These are phyloP conservation scores for Pseudozyma flocculosa DNA, from an alignment of 1,284 basidiomycete genomes.

Conservation along the genomic window DNA sequence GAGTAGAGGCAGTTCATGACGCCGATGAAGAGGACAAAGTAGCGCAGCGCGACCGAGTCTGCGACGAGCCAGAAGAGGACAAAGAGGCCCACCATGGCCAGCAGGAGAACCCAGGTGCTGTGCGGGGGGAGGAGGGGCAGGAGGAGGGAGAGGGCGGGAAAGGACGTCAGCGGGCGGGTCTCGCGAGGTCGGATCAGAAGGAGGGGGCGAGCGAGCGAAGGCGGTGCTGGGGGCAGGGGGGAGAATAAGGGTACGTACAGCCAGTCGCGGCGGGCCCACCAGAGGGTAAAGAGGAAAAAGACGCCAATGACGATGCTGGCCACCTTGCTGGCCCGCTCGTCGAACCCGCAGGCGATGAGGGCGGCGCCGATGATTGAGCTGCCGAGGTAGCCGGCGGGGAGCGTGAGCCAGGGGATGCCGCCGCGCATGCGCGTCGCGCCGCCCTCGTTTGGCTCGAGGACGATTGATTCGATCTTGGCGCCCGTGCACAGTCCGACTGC, in stretches of 20 bases:
- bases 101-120: slow-evolving; percentile 46
- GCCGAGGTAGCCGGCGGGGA: slow-evolving; percentile 73
- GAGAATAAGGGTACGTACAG: no score
- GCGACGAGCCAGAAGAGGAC: slow-evolving; percentile 45
- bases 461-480: slow-evolving; percentile 73
- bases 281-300: slow-evolving; percentile 88
- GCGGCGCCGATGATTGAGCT: slow-evolving; percentile 75
- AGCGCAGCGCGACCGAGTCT: slow-evolving; percentile 54
- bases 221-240: no score
- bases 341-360: slow-evolving; percentile 84
- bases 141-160: no score
- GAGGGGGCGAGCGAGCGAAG: no score
- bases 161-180: no score
- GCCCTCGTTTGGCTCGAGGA: slow-evolving; percentile 70
- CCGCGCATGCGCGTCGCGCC: slow-evolving; percentile 91
- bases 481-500: slow-evolving; percentile 72
- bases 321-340: slow-evolving; percentile 88
- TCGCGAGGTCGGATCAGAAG: no score
- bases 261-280: slow-evolving; percentile 78
- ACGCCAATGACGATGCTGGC: slow-evolving; percentile 77
- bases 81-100: slow-evolving; percentile 46
- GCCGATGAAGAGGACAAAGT: slow-evolving; percentile 80
- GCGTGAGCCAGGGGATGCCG: slow-evolving; percentile 79
- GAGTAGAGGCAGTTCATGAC: slow-evolving; percentile 56
- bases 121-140: neutral